Evolutionary conservation across 2,329 filamentous ascomycete species (phyloP), one percentile per base, ranked within the genome.

Genomic region (Monosporascus sp.): DNA sequence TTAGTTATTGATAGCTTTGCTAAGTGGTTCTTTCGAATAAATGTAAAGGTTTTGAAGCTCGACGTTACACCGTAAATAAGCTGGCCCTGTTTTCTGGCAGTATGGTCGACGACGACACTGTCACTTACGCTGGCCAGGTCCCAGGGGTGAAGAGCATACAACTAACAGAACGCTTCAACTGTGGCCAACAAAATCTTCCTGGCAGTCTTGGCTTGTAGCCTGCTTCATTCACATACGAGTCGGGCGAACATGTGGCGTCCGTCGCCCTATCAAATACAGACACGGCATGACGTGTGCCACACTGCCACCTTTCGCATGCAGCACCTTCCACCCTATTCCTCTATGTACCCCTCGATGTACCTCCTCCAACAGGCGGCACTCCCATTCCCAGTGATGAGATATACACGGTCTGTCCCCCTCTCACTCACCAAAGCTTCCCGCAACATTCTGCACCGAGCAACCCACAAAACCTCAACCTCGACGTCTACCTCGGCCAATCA

Each of bases 281-380:
- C 25, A 18, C 27, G n/a, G 17, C 43, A 7, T 2, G 25, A 46
- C 43, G 15, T 5, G 2, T 25, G 22, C 22, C 11, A 15, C 43
- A 8, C 2, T 25, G 22, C 22, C 11, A 15, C 43, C 8, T 46
- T 3, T 17, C 17, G 17, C 9, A 27, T 11, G n/a, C 6, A 52
- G 51, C 41, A 25, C 50, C 49, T 52, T 53, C 52, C 60, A 56
- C 62, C 62, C 56, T 62, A 59, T 60, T 57, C 3, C 41, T 24
- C 20, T 35, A 59, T 57, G 59, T 65, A 63, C 55, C 57, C 53
- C 14, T 9, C 47, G 25, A 48, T 45, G 37, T 45, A 44, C 50
- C 41, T 27, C 49, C 54, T 60, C 57, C 54, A 58, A 60, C 47
- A 24, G 7, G 50, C 44, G 46, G 24, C 5, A 11, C 8, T 49